phyloP scores from a whole-genome alignment of 1,284 basidiomycete genomes.

The Puccinia triticina region DNA sequence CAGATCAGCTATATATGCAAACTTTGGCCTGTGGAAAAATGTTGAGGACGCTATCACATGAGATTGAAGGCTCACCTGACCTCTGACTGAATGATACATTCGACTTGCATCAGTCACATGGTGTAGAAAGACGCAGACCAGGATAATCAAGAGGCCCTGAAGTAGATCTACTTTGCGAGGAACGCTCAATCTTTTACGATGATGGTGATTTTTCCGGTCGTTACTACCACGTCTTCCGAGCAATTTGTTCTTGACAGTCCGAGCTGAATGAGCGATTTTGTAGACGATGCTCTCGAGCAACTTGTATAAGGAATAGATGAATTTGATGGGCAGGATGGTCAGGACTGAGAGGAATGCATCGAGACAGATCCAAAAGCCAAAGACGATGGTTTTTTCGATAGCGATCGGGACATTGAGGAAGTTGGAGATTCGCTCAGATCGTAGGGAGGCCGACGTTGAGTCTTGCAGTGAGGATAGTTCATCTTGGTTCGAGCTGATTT shows the following conservation, averaged over 20 bases:
- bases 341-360: constrained; percentile 98
- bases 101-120: constrained; percentile 92
- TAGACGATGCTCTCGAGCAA: neutral
- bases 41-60: neutral
- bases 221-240: neutral
- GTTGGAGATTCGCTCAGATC: constrained; percentile 97
- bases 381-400: constrained; percentile 90
- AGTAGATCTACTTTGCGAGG: constrained; percentile 91
- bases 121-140: constrained; percentile 75
- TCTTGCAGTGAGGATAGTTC: neutral
- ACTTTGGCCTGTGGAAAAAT: neutral
- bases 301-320: constrained; percentile 57
- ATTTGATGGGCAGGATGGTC: constrained; percentile 90
- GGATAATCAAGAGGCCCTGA: constrained; percentile 74
- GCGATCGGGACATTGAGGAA: constrained; percentile 90
- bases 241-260: neutral
- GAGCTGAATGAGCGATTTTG: neutral
- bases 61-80: constrained; percentile 65
- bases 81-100: constrained; percentile 98
- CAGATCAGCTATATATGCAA: neutral
- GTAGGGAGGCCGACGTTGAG: constrained; percentile 62
- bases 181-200: constrained; percentile 64
- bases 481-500: constrained; percentile 51
- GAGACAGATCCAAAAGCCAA: constrained; percentile 90
- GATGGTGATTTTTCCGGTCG: neutral